phyloP scores from a whole-genome alignment of 1,284 basidiomycete species.

The Moesziomyces sp. region DNA sequence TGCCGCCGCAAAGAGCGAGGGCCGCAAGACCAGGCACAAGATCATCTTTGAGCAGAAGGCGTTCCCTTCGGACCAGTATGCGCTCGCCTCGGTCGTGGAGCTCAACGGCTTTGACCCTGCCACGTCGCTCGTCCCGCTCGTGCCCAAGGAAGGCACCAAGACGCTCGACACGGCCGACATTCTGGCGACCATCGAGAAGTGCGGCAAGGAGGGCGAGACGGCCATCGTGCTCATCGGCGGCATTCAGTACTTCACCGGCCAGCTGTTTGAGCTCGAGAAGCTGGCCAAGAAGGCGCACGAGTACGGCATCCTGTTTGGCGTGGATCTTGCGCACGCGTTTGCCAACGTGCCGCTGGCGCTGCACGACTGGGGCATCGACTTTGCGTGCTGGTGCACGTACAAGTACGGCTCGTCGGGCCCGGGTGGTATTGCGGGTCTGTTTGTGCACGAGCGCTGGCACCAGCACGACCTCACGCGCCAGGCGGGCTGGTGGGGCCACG shows the following conservation, averaged over 20 bases:
- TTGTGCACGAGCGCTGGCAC: constrained; percentile 80
- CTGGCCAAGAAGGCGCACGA: constrained; percentile 80
- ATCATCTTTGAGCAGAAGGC: constrained; percentile 93
- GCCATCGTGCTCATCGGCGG: constrained; percentile 61
- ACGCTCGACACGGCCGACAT: constrained; percentile 92
- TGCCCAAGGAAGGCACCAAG: constrained; percentile 83
- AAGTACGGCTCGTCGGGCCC: constrained; percentile 92
- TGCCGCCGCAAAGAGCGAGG: constrained; percentile 25
- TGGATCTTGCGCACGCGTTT: constrained; percentile 94
- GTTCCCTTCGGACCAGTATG: constrained; percentile 97
- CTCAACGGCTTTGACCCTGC: constrained; percentile 82
- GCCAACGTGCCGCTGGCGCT: constrained; percentile 90
- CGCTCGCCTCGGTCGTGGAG: constrained; percentile 85
- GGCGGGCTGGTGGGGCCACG: constrained; percentile 98
- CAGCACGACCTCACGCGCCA: constrained; percentile 72
- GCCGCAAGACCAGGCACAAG: constrained; percentile 75
- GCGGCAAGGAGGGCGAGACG: constrained; percentile 56
- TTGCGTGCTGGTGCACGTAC: constrained; percentile 75
- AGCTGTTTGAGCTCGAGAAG: constrained; percentile 85
- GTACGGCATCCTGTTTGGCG: constrained; percentile 89
- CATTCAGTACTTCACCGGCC: constrained; percentile 94
- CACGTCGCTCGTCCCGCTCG: constrained; percentile 80
- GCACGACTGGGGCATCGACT: constrained; percentile 94
- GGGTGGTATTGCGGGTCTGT: constrained; percentile 92
- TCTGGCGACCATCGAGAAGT: constrained; percentile 75